Conservation (phyloP, 2,329 filamentous ascomycete species). For the Talaromyces sp. region DNA sequence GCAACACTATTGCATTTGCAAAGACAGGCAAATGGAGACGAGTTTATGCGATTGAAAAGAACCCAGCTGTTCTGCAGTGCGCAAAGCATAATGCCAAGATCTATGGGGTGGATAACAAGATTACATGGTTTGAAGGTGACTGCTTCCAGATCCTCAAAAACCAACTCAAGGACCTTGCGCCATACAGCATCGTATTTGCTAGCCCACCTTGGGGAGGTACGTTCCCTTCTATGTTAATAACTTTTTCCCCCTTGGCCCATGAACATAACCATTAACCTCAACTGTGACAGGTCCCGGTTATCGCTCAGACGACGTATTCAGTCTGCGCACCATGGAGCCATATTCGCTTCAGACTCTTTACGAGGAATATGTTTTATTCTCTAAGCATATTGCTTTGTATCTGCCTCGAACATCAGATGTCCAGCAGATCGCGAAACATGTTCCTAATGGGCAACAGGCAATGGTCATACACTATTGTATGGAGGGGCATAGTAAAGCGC, state of each 20-base stretch:
- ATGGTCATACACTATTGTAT: slow-evolving; percentile 90
- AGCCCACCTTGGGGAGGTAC: slow-evolving; percentile 75
- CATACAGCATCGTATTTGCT: slow-evolving; percentile 65
- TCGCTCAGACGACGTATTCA: slow-evolving; percentile 70
- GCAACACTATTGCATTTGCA: slow-evolving; percentile 94
- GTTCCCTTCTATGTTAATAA: too few relatives aligned
- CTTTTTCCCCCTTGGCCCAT: not conserved
- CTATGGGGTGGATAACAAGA: slow-evolving; percentile 76
- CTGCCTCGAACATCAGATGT: slow-evolving; percentile 84
- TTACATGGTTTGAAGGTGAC: slow-evolving; percentile 86
- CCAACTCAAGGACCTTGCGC: slow-evolving; percentile 51
- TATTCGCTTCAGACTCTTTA: slow-evolving; percentile 64
- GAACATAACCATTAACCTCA: slow-evolving; percentile 6
- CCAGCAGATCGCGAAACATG: slow-evolving; percentile 68
- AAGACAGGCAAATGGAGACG: slow-evolving; percentile 75
- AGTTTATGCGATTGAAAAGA: slow-evolving; percentile 86
- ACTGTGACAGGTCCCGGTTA: slow-evolving; percentile 62
- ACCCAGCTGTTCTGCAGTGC: slow-evolving; percentile 78
- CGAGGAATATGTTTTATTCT: not conserved
- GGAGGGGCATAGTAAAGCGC: slow-evolving; percentile 79
- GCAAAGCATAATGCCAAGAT: slow-evolving; percentile 89
- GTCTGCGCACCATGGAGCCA: slow-evolving; percentile 83
- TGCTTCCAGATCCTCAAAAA: slow-evolving; percentile 72
- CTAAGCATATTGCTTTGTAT: slow-evolving; percentile 68
- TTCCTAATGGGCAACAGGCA: slow-evolving; percentile 58